phyloP scores from a whole-genome alignment of 495 filamentous ascomycete species.

The Copromyces sp. region DNA sequence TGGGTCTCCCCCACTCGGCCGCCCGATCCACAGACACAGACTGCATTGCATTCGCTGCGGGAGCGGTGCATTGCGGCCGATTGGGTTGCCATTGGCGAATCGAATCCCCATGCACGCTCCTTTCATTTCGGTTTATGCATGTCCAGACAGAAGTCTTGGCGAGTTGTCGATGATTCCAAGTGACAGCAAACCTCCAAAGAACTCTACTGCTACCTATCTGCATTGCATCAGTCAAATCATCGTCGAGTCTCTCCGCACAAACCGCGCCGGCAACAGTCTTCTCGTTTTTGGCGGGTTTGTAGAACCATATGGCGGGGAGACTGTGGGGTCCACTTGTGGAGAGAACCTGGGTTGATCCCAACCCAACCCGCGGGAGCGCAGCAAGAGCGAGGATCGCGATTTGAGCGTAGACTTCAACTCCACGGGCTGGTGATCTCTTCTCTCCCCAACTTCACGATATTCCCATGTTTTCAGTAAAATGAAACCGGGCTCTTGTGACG shows the following conservation, averaged over 20 bases:
- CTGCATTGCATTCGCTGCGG: neutral
- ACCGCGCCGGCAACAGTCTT: neutral
- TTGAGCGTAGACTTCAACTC: neutral
- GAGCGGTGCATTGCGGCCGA: neutral
- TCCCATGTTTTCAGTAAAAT: neutral
- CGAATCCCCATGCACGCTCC: neutral
- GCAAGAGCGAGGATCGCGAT: neutral
- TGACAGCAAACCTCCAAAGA: neutral
- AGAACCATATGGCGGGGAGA: neutral
- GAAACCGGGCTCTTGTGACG: neutral
- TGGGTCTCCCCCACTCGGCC: neutral
- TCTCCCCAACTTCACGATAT: neutral
- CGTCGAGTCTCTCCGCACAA: neutral
- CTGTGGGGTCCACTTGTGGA: neutral
- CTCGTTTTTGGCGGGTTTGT: too few species aligned
- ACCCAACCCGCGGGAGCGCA: neutral
- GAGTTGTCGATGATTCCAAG: neutral
- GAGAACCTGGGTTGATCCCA: neutral
- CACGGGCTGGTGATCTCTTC: neutral
- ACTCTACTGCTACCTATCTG: too few species aligned
- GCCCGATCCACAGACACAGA: neutral
- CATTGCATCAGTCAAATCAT: neutral
- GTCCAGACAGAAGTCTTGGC: neutral
- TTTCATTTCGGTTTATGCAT: neutral
- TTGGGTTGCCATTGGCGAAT: neutral